Percentiles rank a stretch among this genome's conserved stretches.
Evolutionary conservation across 306 rosid species (phyloP).

Genomic region (Boehmeria nivea): DNA sequence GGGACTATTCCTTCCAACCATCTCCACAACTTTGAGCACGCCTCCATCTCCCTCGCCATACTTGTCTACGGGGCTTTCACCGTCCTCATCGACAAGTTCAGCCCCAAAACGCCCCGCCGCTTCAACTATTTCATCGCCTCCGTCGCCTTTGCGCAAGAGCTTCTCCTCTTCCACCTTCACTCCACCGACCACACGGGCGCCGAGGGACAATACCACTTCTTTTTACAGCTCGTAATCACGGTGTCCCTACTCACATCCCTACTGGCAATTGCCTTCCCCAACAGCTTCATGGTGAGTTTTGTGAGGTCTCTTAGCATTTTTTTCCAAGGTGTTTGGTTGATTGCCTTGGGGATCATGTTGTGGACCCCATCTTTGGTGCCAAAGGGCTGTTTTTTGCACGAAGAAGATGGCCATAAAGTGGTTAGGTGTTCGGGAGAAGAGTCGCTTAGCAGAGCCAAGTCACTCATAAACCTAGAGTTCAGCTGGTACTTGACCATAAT

Average conservation of each 20-base stretch:
- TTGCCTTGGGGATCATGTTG: conserved; percentile 56
- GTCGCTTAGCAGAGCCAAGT: conserved; percentile 53
- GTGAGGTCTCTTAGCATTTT: conserved; percentile 51
- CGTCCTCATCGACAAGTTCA: conserved; percentile 40
- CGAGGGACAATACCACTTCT: conserved; percentile 72
- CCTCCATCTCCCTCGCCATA: conserved; percentile 58
- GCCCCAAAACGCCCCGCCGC: not conserved
- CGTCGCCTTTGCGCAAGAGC: conserved; percentile 59
- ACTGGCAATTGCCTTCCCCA: conserved; percentile 41
- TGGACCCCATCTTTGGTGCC: conserved; percentile 61
- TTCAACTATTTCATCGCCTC: conserved; percentile 54
- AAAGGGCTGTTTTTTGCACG: conserved; percentile 58
- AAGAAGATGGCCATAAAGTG: conserved; percentile 56
- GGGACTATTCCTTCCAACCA: conserved; percentile 79
- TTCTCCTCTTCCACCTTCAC: conserved; percentile 71
- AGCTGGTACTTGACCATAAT: conserved; percentile 57
- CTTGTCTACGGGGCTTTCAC: conserved; percentile 45
- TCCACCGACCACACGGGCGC: conserved; percentile 78
- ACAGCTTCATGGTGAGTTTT: conserved; percentile 53
- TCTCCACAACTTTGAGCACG: conserved; percentile 82
- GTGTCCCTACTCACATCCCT: conserved; percentile 45
- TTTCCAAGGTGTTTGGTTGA: conserved; percentile 72
- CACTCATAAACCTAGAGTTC: conserved; percentile 57
- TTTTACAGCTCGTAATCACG: conserved; percentile 41
- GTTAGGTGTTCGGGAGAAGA: conserved; percentile 40